Evolutionary conservation across 441 rosid species (phyloP), one percentile per base, ranked within the genome.

Genomic region (Hura crepitans): DNA sequence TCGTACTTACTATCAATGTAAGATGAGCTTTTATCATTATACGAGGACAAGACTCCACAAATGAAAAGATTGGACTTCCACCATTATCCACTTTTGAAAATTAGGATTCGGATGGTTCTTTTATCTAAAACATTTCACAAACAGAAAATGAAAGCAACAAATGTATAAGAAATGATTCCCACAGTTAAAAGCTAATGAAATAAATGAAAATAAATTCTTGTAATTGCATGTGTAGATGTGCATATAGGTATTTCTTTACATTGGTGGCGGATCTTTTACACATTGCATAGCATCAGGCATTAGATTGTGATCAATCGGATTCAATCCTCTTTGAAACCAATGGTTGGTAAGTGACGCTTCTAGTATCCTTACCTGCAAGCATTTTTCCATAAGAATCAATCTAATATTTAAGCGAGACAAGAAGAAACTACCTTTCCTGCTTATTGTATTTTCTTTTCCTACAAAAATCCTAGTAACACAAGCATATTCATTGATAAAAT

Each of bases 281-380:
- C 93, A 87, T 43, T 71, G 81, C 30, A 23, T 60, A 53, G 84
- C 80, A 78, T 92, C 96, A 5, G 89, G 84, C 39, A 87, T 75
- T 47, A 89, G 81, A 80, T 61, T 64, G 74, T 95, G 92, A 76
- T 76, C 72, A 73, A 76, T 72, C 18, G 99, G 96, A 79, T 81
- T 85, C 83, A 86, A 61, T 54, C 96, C 97, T 81, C 78, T 84
- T 65, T 85, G 79, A 73, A 80, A 72, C 93, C 96, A 92, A 74
- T 68, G 64, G 55, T 81, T 84, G 69, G 88, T 68, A 62, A 92
- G 81, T 37, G 71, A 67, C 64, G 79, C 54, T 83, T 95, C 99
- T 65, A 95, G 81, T 77, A 87, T 92, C 78, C 99, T 87, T 57
- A 90, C 99, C 99, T 89, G 99, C 65, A 62, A 76, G 73, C 20